phyloP scores from a whole-genome alignment of 2,329 filamentous ascomycete genomes.

The Endocalyx cinctus region DNA sequence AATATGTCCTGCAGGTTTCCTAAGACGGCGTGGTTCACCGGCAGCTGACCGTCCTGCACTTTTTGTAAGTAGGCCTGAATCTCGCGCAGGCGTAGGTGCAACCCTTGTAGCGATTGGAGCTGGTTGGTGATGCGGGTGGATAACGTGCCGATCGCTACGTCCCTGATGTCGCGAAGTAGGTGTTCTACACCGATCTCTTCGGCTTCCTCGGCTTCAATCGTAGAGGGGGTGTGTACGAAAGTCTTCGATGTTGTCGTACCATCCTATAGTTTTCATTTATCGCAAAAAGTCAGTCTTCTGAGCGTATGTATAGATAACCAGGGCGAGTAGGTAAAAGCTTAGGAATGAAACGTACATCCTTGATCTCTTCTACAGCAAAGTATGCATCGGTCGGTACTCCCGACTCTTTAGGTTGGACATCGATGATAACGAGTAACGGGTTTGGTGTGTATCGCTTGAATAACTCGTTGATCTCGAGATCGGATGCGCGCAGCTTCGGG shows the following conservation, averaged over 20 bases:
- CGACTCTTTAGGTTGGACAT: conserved; percentile 96
- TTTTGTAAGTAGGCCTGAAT: conserved; percentile 95
- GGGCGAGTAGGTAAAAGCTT: too few species aligned
- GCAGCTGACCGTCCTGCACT: conserved; percentile 86
- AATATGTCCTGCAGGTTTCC: conserved; percentile 99
- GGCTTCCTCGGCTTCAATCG: conserved; percentile 97
- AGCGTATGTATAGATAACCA: too few species aligned
- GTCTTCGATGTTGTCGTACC: conserved; percentile 95
- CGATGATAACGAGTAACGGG: conserved; percentile 93
- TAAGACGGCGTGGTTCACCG: conserved; percentile 94
- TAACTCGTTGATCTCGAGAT: conserved; percentile 98
- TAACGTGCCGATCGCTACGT: conserved; percentile 93
- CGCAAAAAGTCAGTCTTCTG: background rate
- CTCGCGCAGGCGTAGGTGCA: conserved; percentile 90
- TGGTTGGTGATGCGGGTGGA: conserved; percentile 97
- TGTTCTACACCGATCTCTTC: conserved; percentile 99
- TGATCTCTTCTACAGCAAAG: conserved; percentile 99
- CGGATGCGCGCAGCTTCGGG: conserved; percentile 91
- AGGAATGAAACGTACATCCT: conserved; percentile 92
- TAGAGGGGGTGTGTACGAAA: conserved; percentile 96
- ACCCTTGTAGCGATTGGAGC: conserved; percentile 91
- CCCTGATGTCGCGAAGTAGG: conserved; percentile 92
- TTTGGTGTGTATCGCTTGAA: conserved; percentile 99
- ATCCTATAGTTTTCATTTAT: conserved; percentile 56
- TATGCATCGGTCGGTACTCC: conserved; percentile 98